A percentile compares a stretch with the other conserved stretches of the same genome.
Evolutionary conservation across 768 basidiomycete genomes (phyloP).

Genomic region (Boletellus ananiceps): DNA sequence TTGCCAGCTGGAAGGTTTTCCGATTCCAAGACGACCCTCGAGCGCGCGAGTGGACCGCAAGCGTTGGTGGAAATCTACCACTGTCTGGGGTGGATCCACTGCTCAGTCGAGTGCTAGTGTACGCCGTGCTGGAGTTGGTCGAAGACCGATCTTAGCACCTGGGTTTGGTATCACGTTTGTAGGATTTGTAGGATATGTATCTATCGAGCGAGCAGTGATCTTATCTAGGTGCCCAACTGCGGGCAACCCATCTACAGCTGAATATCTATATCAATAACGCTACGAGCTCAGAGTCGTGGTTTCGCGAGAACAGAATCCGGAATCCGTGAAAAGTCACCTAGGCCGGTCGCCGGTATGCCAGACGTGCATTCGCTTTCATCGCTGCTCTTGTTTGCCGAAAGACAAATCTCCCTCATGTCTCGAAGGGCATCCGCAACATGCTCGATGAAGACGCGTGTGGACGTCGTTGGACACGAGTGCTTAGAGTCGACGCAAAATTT

Average conservation of each 20-base stretch:
- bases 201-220: slow-evolving; percentile 9
- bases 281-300: slow-evolving; percentile 14
- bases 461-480: slow-evolving; percentile 60
- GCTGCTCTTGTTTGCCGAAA: slow-evolving; percentile 3
- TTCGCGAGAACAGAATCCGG: slow-evolving; percentile 9
- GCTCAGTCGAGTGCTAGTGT: too few relatives aligned
- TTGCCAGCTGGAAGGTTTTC: too few relatives aligned
- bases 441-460: slow-evolving; percentile 62
- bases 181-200: neutral
- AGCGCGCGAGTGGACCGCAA: too few relatives aligned
- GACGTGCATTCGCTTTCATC: slow-evolving; percentile 5
- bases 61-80: too few relatives aligned
- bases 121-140: too few relatives aligned
- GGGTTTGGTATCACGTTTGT: too few relatives aligned
- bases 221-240: neutral
- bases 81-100: too few relatives aligned
- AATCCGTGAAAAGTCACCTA: neutral
- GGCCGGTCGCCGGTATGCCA: neutral
- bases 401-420: slow-evolving; percentile 63
- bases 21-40: too few relatives aligned
- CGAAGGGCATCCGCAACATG: slow-evolving; percentile 57
- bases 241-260: neutral
- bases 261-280: neutral
- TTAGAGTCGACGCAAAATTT: slow-evolving; percentile 97
- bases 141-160: too few relatives aligned